phyloP scores from a whole-genome alignment of 352 stramenopile genomes.

The Phytophthora litchii region DNA sequence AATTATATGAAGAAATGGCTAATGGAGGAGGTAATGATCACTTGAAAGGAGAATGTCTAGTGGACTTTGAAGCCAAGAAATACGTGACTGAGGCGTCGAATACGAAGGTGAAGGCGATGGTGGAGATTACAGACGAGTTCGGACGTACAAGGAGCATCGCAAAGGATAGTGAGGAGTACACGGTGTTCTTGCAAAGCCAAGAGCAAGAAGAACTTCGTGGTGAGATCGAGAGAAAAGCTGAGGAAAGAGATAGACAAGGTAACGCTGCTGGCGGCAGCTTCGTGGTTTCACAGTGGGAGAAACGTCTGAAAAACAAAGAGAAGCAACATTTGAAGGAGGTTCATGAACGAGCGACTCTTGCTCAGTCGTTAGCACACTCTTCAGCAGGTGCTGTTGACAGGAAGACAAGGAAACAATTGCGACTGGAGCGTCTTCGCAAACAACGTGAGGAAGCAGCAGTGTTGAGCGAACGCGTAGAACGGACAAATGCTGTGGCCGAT shows the following conservation, averaged over 20 bases:
- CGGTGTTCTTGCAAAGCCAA: constrained; percentile 29
- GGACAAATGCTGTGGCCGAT: constrained; percentile 23
- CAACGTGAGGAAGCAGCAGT: constrained; percentile 30
- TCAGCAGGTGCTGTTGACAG: constrained; percentile 32
- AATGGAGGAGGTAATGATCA: constrained; percentile 22
- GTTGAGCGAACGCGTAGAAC: not conserved
- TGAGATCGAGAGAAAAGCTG: not conserved
- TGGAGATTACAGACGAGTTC: constrained; percentile 61
- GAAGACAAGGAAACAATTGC: constrained; percentile 66
- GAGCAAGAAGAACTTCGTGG: not conserved
- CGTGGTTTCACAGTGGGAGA: constrained; percentile 85
- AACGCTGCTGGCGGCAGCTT: constrained; percentile 48
- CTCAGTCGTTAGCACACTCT: constrained; percentile 41
- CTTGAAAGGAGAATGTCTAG: constrained; percentile 57
- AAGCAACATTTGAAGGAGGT: constrained; percentile 75
- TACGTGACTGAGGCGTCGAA: not conserved
- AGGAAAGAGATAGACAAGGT: constrained; percentile 13
- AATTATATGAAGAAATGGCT: constrained; percentile 79
- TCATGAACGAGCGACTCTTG: constrained; percentile 51
- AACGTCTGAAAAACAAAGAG: constrained; percentile 63
- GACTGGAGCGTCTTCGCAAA: constrained; percentile 62
- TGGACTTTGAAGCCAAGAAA: constrained; percentile 75
- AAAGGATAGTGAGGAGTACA: constrained; percentile 44
- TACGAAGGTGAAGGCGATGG: constrained; percentile 11
- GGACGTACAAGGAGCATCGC: constrained; percentile 53